These are phyloP conservation scores for Aspergillus nidulans DNA, from an alignment of 495 filamentous ascomycete genomes.

Conservation along the genomic window DNA sequence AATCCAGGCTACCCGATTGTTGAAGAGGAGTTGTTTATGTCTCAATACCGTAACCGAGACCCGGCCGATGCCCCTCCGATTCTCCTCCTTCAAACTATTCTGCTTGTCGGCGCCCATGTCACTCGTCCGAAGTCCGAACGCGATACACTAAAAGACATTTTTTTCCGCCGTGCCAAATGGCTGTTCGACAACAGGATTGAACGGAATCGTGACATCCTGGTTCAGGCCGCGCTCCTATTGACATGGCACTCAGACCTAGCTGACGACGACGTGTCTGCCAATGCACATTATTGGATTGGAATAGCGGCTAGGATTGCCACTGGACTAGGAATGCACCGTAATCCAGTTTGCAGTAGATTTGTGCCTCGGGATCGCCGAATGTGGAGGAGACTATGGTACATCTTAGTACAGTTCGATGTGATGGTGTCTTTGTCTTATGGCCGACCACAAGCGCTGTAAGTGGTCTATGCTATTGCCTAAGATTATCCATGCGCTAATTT, in stretches of 20 bases:
- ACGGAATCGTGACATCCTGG: conserved; percentile 45
- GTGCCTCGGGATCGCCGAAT: conserved; percentile 39
- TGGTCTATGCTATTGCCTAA: not conserved
- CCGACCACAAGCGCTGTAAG: conserved; percentile 47
- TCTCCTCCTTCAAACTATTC: conserved; percentile 41
- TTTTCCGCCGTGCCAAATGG: conserved; percentile 47
- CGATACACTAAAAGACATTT: conserved; percentile 41
- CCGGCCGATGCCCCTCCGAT: conserved; percentile 43
- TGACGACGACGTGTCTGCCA: conserved; percentile 46
- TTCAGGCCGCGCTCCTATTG: conserved; percentile 43
- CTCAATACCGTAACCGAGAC: conserved; percentile 45
- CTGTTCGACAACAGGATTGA: conserved; percentile 47
- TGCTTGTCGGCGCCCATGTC: conserved; percentile 44
- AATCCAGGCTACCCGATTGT: conserved; percentile 44
- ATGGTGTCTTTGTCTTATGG: conserved; percentile 47
- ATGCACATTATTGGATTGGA: conserved; percentile 49
- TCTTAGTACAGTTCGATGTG: conserved; percentile 46
- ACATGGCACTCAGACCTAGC: conserved; percentile 47
- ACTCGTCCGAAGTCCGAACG: conserved; percentile 37
- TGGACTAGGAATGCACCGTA: conserved; percentile 48
- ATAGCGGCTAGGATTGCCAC: conserved; percentile 46
- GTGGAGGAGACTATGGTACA: conserved; percentile 47
- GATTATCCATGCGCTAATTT: not conserved
- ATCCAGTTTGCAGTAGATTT: conserved; percentile 41
- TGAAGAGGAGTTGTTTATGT: conserved; percentile 46